phyloP scores from a whole-genome alignment of 768 basidiomycete species.

The Suillus clintonianus region DNA sequence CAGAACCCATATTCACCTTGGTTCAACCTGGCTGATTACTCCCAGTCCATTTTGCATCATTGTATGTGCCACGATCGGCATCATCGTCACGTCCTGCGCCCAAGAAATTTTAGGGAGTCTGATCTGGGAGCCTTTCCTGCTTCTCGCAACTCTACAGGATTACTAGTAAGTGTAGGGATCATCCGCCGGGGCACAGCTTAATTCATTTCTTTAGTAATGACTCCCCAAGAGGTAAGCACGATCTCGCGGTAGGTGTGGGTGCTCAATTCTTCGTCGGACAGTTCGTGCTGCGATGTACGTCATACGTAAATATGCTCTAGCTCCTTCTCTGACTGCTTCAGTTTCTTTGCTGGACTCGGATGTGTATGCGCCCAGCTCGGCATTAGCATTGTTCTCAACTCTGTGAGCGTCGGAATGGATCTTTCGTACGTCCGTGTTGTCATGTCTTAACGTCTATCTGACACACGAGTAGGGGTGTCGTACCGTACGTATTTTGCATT shows the following conservation, averaged over 20 bases:
- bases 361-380: constrained; percentile 19
- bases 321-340: constrained; percentile 6
- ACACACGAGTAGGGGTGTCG: background rate
- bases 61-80: constrained; percentile 16
- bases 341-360: constrained; percentile 22
- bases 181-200: background rate
- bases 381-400: constrained; percentile 20
- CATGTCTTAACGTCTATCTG: background rate
- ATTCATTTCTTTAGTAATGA: background rate
- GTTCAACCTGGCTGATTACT: constrained; percentile 8
- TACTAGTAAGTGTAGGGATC: constrained; percentile 10
- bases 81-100: constrained; percentile 12
- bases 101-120: constrained; percentile 16
- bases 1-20: background rate
- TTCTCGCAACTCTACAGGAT: constrained; percentile 20
- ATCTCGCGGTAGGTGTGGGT: background rate
- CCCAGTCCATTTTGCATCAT: constrained; percentile 15
- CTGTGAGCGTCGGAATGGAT: constrained; percentile 22
- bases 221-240: constrained; percentile 9
- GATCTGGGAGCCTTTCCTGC: constrained; percentile 19
- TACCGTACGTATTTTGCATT: background rate
- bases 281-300: constrained; percentile 12
- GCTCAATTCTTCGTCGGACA: background rate
- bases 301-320: background rate
- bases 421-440: constrained; percentile 9